Evolutionary conservation across 805 yeast genomes (phyloP).

Genomic region (Kazachstania martiniae): DNA sequence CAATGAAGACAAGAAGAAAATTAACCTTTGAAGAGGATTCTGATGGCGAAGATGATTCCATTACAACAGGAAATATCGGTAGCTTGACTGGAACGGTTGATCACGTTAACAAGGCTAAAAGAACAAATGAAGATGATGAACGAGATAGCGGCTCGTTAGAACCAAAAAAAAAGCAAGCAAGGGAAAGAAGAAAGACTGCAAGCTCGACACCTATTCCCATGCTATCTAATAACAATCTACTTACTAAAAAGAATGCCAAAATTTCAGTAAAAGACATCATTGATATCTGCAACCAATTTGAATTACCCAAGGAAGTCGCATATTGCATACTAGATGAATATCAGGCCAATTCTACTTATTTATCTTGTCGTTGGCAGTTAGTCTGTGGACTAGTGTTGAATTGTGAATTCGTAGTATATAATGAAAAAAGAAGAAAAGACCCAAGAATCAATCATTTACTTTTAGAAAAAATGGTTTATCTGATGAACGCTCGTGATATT

Average conservation of each 20-base stretch:
- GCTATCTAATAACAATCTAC: constrained; percentile 4
- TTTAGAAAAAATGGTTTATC: constrained; percentile 38
- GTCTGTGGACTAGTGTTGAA: constrained; percentile 57
- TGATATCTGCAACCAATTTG: constrained; percentile 50
- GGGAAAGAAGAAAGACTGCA: neutral
- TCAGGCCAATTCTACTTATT: constrained; percentile 38
- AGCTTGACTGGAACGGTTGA: too few species aligned
- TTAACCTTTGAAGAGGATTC: constrained; percentile 24
- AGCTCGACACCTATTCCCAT: neutral
- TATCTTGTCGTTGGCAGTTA: constrained; percentile 56
- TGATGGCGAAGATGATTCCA: constrained; percentile 1
- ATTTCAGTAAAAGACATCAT: constrained; percentile 35
- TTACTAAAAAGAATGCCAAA: constrained; percentile 24
- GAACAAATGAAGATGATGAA: neutral
- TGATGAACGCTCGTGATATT: constrained; percentile 40
- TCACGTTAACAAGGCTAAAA: neutral
- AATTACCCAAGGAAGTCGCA: constrained; percentile 45
- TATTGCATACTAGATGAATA: constrained; percentile 40
- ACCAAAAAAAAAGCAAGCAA: neutral
- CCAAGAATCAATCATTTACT: constrained; percentile 41
- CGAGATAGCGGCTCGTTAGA: neutral
- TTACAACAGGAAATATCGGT: too few species aligned
- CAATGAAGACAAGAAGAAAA: constrained; percentile 19
- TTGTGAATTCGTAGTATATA: constrained; percentile 45
- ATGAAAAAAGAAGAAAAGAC: constrained; percentile 33